Conservation (phyloP, 2,329 filamentous ascomycete species). For the Chaetomiaceae sp. region DNA sequence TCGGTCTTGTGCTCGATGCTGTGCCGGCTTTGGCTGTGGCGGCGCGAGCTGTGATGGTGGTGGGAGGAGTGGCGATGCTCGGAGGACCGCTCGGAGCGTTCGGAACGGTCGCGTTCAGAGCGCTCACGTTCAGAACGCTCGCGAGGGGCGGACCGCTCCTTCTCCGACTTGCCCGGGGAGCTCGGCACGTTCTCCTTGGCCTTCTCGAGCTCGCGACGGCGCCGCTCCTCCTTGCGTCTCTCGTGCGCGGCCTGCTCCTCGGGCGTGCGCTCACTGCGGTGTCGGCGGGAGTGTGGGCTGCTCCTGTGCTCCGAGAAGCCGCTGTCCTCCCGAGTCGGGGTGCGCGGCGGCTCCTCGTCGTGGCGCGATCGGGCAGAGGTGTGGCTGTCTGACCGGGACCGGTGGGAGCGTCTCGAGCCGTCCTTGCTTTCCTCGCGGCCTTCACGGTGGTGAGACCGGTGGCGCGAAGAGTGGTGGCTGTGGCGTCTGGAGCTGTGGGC, state of each 20-base stretch:
- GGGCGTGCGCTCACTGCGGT: constrained; percentile 42
- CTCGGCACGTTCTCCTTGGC: constrained; percentile 20
- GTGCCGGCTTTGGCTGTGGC: constrained; percentile 25
- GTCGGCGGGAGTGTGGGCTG: constrained; percentile 31
- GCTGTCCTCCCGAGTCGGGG: constrained; percentile 44
- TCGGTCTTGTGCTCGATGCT: constrained; percentile 22
- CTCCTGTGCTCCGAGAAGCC: constrained; percentile 42
- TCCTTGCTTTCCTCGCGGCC: constrained; percentile 32
- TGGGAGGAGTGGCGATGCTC: constrained; percentile 22
- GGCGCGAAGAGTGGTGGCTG: constrained; percentile 38
- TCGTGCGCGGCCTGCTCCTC: constrained; percentile 51
- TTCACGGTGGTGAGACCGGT: constrained; percentile 34
- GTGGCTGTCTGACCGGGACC: constrained; percentile 38
- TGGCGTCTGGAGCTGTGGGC: constrained; percentile 34
- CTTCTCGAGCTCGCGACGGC: constrained; percentile 32
- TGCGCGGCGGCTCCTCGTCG: constrained; percentile 34
- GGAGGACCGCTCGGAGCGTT: constrained; percentile 19
- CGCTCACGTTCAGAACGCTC: constrained; percentile 19
- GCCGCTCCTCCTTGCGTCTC: constrained; percentile 46
- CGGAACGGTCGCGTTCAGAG: constrained; percentile 13
- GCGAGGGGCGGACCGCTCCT: constrained; percentile 18
- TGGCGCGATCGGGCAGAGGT: constrained; percentile 31
- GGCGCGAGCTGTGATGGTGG: constrained; percentile 26
- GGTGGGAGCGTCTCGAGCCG: constrained; percentile 26
- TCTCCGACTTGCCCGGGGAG: constrained; percentile 20